Percentiles rank a stretch among this genome's conserved stretches.
Evolutionary conservation across 176 grass and related monocot species (phyloP).

Genomic region (Carex parvula): DNA sequence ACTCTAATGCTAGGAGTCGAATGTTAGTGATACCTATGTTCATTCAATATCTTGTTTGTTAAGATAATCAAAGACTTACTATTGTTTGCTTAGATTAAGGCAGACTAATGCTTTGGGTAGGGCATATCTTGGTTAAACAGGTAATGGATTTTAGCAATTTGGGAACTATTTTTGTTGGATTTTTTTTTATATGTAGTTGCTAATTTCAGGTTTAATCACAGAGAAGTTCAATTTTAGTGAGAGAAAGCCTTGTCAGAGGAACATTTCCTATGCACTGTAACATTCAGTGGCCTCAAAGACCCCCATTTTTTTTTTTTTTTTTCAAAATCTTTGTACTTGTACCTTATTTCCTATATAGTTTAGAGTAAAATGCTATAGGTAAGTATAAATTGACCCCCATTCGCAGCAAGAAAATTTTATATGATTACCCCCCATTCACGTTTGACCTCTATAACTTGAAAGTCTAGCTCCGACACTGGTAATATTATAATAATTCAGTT

Average conservation of each 20-base stretch:
- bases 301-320: too few species aligned
- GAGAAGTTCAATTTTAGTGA: neutral
- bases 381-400: too few species aligned
- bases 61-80: neutral
- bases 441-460: too few species aligned
- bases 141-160: neutral
- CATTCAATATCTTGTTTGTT: neutral
- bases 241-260: neutral
- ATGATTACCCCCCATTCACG: too few species aligned
- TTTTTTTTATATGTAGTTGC: neutral
- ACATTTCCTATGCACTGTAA: neutral
- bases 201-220: neutral
- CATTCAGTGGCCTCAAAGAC: too few species aligned
- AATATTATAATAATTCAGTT: neutral
- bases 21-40: slow-evolving; percentile 55
- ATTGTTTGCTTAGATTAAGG: neutral
- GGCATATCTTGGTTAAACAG: neutral
- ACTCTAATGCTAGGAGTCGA: slow-evolving; percentile 82
- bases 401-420: too few species aligned
- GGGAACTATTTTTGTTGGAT: neutral
- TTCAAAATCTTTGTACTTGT: too few species aligned
- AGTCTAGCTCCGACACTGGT: too few species aligned
- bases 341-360: too few species aligned
- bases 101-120: neutral
- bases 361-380: too few species aligned